Evolutionary conservation across 225 moss, liverwort and hornwort species (phyloP), one percentile per base, ranked within the genome.

Genomic region (Rhytidiadelphus loreus): DNA sequence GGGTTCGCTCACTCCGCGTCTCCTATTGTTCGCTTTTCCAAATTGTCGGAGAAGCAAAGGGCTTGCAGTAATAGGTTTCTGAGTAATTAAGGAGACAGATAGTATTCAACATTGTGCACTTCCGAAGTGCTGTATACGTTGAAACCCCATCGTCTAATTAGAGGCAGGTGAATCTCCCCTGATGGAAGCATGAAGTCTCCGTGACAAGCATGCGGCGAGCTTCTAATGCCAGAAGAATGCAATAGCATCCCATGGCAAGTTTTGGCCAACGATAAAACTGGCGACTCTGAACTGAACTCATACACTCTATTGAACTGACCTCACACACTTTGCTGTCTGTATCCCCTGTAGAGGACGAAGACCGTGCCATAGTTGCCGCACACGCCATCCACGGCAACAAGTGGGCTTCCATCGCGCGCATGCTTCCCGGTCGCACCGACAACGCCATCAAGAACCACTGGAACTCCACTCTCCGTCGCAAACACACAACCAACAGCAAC

Each of bases 371-470:
- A 56, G 95, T 96, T 12, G 92, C 92, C 21, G 98, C 96, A 26
- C 96, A 98, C 79, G 92, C 95, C 28, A 91, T 96, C 73, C 96
- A 98, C 90, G 96, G 96, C 63, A 98, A 98, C 88, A 98, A 96
- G 90, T 98, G 98, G 96, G 98, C 98, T 56, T 95, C 98, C 24
- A 98, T 98, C 64, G 96, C 96, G 39, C 93, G 95, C 75, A 98
- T 96, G 98, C 90, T 98, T 9, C 96, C 96, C 11, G 98, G 98
- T 37, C 94, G 98, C 29, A 98, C 96, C 4, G 96, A 98, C 88
- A 98, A 98, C 83, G 96, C 98, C 24, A 98, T 98, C 50, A 98
- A 98, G 87, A 98, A 98, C 76, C 96, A 98, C 88, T 98, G 96
- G 96, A 98, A 98, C 91, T 98, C 98, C 33, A 98, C 98, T 6